Evolutionary conservation across 2,329 filamentous ascomycete genomes (phyloP), one percentile per base, ranked within the genome.

Genomic region (Lasiodiplodia gonubiensis): DNA sequence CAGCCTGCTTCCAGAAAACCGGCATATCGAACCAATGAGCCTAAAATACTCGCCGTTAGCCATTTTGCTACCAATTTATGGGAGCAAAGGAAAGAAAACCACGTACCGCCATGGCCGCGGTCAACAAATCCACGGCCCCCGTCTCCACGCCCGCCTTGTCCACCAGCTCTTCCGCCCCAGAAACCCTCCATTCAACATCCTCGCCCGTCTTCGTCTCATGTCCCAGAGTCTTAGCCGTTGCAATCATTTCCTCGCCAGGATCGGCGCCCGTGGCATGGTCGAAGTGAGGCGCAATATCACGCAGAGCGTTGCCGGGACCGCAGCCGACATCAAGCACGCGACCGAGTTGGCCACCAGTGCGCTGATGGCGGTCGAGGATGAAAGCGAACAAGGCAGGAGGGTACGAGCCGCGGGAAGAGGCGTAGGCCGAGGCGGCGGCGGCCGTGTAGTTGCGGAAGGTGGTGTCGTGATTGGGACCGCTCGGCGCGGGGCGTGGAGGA

Each of bases 21-120:
- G 77, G 70, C 80, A 87, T 81, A 70, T 88, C 80, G 75, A 88
- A 87, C 86, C 86, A 88, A 73, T 88, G 86, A 0, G 84, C 66
- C 64, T 57, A 1, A 8, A 21, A 8, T 33, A n/a, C 7, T 6
- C 30, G 7, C 10, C 30, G 10, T 33, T 10, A 37, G n/a, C n/a
- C 25, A 33, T 18, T 12, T 8, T 25, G 2, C 48, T 25, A 7
- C 39, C 39, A 51, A 25, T 23, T n/a, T n/a, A n/a, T n/a, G n/a
- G n/a, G 7, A 3, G 2, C n/a, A 21, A 0, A 51, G 6, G 3
- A 49, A 12, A 23, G 3, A n/a, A 53, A 52, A 52, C 18, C 30
- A 23, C 64, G 16, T 3, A 49, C 75, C 12, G 84, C 81, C 3
- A 79, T 85, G 0, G 83, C 83, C 10, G 81, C 81, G 0, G 80